Evolutionary conservation across 495 filamentous ascomycete genomes (phyloP), one percentile per base, ranked within the genome.

Genomic region (Penicillium longicatenatum): DNA sequence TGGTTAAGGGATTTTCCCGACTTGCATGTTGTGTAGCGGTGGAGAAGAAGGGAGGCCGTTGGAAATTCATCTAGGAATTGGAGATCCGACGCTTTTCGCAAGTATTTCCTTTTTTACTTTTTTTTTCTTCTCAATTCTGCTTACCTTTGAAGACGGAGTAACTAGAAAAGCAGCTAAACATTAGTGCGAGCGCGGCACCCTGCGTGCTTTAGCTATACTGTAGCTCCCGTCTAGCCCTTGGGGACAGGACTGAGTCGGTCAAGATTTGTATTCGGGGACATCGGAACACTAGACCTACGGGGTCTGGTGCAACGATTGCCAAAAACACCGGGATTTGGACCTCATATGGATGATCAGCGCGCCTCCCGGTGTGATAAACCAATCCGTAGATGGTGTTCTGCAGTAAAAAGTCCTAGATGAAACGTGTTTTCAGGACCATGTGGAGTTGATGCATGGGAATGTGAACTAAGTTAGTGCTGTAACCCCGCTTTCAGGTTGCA

Each of bases 181-280:
- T 4, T 39, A 14, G 31, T 35, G 7, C 31, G 31, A 10, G 31
- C 31, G 31, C 47, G 29, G 47, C 29, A 50, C n/a, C 6, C 47
- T 6, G 47, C 24, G 19, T 20, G 26, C 29, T 19, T 22, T 12
- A 33, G n/a, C 17, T 35, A 17, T n/a, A n/a, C 17, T 35, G 9
- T n/a, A n/a, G 20, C 44, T 22, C 14, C 19, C 31, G 46, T 39
- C 48, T 51, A 35, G 48, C 29, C 21, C 30, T 39, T 51, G 29
- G 30, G 14, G 35, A 37, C 16, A 16, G 12, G 48, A 51, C 48
- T 51, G 30, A 9, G 14, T 14, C n/a, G 16, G 46, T 26, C 14
- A 20, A 10, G 43, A 46, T 46, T 46, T 26, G 22, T n/a, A 46
- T 46, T 46, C 22, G 8, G 19, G 9, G 37, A 46, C 5, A 11